A percentile compares a stretch with the other conserved stretches of the same genome.
Evolutionary conservation across 2,329 filamentous ascomycete genomes (phyloP).

Genomic region (Trichoderma sp.): DNA sequence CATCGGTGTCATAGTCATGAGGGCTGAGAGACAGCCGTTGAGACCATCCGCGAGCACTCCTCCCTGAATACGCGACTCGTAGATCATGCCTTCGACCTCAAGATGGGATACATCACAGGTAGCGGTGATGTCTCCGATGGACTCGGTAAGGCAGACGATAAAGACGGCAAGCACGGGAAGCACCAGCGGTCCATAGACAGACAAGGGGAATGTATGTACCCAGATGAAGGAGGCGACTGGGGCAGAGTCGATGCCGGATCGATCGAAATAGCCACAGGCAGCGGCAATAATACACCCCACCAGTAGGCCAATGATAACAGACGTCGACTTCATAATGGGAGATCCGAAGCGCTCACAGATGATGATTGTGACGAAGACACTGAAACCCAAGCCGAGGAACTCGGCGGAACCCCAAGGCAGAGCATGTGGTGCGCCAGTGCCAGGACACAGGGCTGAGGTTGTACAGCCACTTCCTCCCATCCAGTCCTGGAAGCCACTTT

Average conservation of each 20-base stretch:
- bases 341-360: conserved; percentile 77
- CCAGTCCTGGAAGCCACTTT: conserved; percentile 73
- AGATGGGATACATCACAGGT: conserved; percentile 77
- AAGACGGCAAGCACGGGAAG: conserved; percentile 67
- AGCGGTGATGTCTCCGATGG: conserved; percentile 76
- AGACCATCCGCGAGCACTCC: conserved; percentile 75
- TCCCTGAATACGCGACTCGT: conserved; percentile 75
- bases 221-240: conserved; percentile 74
- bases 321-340: conserved; percentile 79
- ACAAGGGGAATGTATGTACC: conserved; percentile 73
- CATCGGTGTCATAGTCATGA: conserved; percentile 79
- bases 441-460: conserved; percentile 58
- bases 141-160: conserved; percentile 73
- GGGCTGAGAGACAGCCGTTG: conserved; percentile 69
- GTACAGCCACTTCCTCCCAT: conserved; percentile 69
- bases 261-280: conserved; percentile 74
- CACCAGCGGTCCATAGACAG: conserved; percentile 69
- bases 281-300: conserved; percentile 76
- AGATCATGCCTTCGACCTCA: conserved; percentile 67
- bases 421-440: conserved; percentile 65
- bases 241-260: conserved; percentile 66
- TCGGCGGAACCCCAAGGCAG: conserved; percentile 77
- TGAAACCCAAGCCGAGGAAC: conserved; percentile 75
- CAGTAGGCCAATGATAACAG: conserved; percentile 71
- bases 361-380: conserved; percentile 76